Base-by-base conservation (phyloP, 192 early-diverging fungal genomes). In the Kickxella alabastrina region DNA sequence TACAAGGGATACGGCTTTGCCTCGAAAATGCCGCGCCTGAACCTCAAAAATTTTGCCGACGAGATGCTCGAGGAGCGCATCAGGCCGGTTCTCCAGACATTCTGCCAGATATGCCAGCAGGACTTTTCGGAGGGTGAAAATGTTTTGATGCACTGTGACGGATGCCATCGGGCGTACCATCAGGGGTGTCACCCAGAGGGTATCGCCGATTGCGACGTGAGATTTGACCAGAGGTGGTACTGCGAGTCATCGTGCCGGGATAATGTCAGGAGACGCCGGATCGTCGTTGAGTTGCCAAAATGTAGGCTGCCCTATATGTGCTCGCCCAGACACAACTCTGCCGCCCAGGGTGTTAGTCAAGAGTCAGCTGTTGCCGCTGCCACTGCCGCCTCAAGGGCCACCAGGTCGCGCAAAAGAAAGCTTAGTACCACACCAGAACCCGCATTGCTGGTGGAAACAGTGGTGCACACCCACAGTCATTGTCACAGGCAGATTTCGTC, bases 1-100 rank as follows among this genome's bases (percentile, higher is more conserved):
- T 95, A 91, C 65, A 92, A 92, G 70, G 92, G 92, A 25, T 95
- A 92, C 59, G 92, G 92, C 12, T 92, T 92, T 62, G 88, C 87
- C 0, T 90, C 86, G 55, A 95, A 91, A 58, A 74, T 87, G 67
- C 87, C 88, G 34, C 83, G 92, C 9, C 78, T 95, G 26, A 87
- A 95, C 54, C 79, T 95, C 52, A 84, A 82, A 24, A 79, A 77
- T 49, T 95, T 88, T 58, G 73, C 55, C 10, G 75, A 84, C 41
- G 92, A 95, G 54, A 49, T 82, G n/a, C 75, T 91, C 19, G 81
- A 86, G 15, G 84, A 88, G 43, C 83, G 92, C 39, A 80, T 84
- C 43, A 81, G 89, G 12, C 92, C 92, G 12, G 87, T 95, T 21
- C 81, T 95, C 38, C 92, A 95, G 65, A 82, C 89, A n/a, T 95